Conservation (phyloP, 805 yeast genomes). For the Schwanniomyces pseudopolymorphus region DNA sequence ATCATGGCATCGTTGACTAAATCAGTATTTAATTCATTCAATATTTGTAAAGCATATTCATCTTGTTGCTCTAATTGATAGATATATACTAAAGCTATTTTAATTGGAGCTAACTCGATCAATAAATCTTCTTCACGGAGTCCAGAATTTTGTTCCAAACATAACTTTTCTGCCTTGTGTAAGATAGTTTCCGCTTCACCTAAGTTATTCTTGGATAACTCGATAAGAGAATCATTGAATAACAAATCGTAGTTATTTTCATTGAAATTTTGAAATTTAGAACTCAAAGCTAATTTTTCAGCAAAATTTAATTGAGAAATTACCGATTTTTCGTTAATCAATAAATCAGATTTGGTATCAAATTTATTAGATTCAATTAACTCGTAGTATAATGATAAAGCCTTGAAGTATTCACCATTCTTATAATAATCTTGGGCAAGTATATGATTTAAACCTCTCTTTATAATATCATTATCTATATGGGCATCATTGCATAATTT, state of each 20-base stretch:
- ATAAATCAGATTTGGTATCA: constrained; percentile 51
- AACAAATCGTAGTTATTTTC: constrained; percentile 49
- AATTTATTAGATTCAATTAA: constrained; percentile 32
- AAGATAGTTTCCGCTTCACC: constrained; percentile 43
- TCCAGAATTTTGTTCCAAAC: constrained; percentile 37
- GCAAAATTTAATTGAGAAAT: constrained; percentile 46
- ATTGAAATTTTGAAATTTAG: constrained; percentile 2
- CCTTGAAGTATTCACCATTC: constrained; percentile 40
- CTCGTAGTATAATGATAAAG: constrained; percentile 47
- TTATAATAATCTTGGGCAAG: constrained; percentile 56
- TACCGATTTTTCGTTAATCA: constrained; percentile 69
- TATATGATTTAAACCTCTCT: constrained; percentile 46
- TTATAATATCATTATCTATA: constrained; percentile 7
- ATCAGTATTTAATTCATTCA: constrained; percentile 30
- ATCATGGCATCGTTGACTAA: constrained; percentile 38
- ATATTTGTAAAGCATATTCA: constrained; percentile 33
- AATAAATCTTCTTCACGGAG: constrained; percentile 46
- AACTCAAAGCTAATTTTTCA: constrained; percentile 2
- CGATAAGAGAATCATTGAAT: constrained; percentile 59
- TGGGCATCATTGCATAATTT: constrained; percentile 15
- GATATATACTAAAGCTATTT: constrained; percentile 59
- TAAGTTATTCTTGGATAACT: constrained; percentile 41
- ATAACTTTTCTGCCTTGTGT: constrained; percentile 44
- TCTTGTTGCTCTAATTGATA: constrained; percentile 35
- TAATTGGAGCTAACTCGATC: constrained; percentile 58